phyloP scores from a whole-genome alignment of 805 yeast species.

The Starmerella vaccinii region DNA sequence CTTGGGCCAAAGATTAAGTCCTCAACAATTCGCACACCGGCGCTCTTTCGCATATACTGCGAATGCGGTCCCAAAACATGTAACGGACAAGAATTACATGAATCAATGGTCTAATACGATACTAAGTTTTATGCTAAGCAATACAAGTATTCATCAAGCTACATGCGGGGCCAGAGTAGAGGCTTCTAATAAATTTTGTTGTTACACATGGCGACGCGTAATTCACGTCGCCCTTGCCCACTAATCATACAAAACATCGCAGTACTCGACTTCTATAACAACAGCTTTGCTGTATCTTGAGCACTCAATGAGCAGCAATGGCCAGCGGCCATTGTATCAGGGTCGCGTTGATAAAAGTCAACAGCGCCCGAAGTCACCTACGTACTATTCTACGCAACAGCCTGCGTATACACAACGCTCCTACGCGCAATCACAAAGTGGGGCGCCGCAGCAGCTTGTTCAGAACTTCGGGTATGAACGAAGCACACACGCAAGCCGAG shows the following conservation, averaged over 20 bases:
- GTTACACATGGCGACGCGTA: not conserved
- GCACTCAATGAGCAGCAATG: conserved; percentile 3
- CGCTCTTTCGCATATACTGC: no score
- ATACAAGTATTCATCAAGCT: no score
- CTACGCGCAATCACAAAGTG: not conserved
- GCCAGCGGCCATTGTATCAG: not conserved
- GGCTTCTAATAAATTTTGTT: no score
- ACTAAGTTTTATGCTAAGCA: not conserved
- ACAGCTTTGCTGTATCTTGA: not conserved
- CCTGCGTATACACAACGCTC: not conserved
- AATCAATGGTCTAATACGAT: not conserved
- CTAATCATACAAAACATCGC: not conserved
- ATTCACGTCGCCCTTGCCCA: not conserved
- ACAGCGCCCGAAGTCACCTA: not conserved
- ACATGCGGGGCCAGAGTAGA: no score
- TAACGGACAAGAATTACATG: no score
- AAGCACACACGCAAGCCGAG: not conserved
- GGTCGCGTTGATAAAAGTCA: not conserved
- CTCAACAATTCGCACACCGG: no score
- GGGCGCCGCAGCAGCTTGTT: not conserved
- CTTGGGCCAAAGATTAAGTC: no score
- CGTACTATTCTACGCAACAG: not conserved
- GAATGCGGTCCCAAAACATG: no score
- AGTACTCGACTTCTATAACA: not conserved
- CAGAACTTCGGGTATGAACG: not conserved